Conservation (phyloP, 73 alveolate genomes). For the Blepharisma stoltei region DNA sequence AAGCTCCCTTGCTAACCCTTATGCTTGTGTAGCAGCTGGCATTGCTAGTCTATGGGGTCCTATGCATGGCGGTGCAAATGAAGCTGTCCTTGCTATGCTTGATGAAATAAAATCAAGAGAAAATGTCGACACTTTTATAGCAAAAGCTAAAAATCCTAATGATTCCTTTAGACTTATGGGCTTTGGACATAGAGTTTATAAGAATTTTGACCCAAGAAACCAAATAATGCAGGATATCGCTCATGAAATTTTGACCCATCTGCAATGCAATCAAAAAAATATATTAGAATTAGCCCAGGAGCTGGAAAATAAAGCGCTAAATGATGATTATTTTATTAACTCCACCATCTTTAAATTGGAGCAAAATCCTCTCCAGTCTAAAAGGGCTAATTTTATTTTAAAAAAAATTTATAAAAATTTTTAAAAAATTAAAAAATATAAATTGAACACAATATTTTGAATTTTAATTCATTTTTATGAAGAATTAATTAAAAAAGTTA, state of each 20-base stretch:
- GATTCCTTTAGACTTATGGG: slow-evolving; percentile 88
- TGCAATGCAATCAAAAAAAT: slow-evolving; percentile 25
- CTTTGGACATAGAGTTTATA: slow-evolving; percentile 95
- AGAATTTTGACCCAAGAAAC: slow-evolving; percentile 49
- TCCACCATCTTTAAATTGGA: no score
- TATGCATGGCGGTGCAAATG: slow-evolving; percentile 96
- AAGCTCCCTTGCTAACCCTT: slow-evolving; percentile 91
- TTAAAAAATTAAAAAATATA: no score
- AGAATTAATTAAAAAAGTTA: no score
- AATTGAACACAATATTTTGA: no score
- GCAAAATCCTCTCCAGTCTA: no score
- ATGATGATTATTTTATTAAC: slow-evolving; percentile 66
- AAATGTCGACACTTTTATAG: slow-evolving; percentile 54
- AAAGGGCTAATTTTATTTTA: no score
- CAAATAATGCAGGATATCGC: no score
- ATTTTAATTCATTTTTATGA: no score
- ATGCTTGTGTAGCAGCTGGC: slow-evolving; percentile 94
- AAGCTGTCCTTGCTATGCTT: slow-evolving; percentile 83
- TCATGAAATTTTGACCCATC: slow-evolving; percentile 43
- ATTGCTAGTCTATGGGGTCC: slow-evolving; percentile 97
- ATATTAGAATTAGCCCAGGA: no score
- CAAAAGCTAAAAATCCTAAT: slow-evolving; percentile 39
- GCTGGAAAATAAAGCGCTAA: slow-evolving; percentile 11
- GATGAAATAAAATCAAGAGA: slow-evolving; percentile 61
- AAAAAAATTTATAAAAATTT: no score